These are phyloP conservation scores for Plantago coronopus DNA, from an alignment of 305 asterid species.

Conservation along the genomic window DNA sequence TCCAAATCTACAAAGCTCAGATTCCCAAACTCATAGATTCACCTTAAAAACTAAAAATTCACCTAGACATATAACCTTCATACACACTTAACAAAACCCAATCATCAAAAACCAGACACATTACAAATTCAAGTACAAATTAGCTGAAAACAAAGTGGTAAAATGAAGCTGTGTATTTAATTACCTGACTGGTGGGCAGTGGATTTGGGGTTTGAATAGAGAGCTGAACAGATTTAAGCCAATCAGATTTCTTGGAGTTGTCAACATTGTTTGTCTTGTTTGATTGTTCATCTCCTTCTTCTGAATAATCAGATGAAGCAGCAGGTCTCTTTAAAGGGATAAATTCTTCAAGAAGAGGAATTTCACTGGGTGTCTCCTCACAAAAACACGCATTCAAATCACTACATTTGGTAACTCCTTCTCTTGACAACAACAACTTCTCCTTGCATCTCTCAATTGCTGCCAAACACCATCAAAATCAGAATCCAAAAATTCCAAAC, in stretches of 20 bases:
- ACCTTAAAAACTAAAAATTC: neutral
- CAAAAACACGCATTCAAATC: conserved; percentile 46
- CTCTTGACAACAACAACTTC: conserved; percentile 49
- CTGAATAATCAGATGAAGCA: conserved; percentile 24
- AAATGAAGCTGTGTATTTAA: no score
- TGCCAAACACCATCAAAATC: conserved; percentile 23
- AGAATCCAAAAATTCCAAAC: neutral
- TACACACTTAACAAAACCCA: neutral
- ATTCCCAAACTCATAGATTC: conserved; percentile 15
- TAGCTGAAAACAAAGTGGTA: no score
- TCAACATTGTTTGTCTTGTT: conserved; percentile 28
- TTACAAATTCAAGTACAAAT: neutral
- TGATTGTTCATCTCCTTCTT: conserved; percentile 47
- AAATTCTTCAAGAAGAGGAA: conserved; percentile 76
- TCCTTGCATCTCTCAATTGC: conserved; percentile 82
- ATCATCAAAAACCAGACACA: neutral
- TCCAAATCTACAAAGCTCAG: conserved; percentile 18
- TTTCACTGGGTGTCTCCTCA: conserved; percentile 65
- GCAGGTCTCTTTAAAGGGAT: conserved; percentile 60
- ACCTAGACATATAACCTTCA: neutral
- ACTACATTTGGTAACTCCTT: neutral
- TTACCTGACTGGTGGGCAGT: conserved; percentile 47
- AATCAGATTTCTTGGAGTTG: conserved; percentile 59
- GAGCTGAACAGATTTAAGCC: conserved; percentile 96
- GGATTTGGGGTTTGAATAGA: conserved; percentile 91